Percentiles rank a stretch among this genome's conserved stretches.
Evolutionary conservation across 345 rosid species (phyloP).

Genomic region (Moringa oleifera): DNA sequence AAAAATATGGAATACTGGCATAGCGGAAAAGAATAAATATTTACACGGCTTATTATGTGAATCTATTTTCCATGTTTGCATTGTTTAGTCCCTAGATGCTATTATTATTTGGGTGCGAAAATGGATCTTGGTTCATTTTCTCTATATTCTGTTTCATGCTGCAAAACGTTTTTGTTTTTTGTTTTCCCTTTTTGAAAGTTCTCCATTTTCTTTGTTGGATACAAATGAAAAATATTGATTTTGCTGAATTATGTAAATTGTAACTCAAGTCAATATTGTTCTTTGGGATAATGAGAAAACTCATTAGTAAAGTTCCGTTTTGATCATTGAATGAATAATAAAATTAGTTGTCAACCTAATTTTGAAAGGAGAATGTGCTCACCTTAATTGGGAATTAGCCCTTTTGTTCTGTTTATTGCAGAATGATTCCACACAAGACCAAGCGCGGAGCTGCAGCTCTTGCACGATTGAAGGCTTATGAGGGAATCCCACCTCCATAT

Average conservation of each 20-base stretch:
- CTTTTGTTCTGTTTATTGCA: slow-evolving; percentile 12
- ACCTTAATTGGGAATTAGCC: not conserved
- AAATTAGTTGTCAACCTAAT: no score
- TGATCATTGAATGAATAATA: no score
- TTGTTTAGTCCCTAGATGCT: not conserved
- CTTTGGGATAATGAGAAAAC: no score
- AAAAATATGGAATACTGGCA: no score
- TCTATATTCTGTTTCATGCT: no score
- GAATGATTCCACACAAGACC: slow-evolving; percentile 89
- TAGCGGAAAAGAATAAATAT: no score
- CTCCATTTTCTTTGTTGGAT: not conserved
- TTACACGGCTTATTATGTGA: no score
- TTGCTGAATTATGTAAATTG: no score
- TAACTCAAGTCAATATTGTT: no score
- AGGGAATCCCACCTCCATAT: slow-evolving; percentile 76
- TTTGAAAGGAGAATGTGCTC: not conserved
- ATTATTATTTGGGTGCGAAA: not conserved
- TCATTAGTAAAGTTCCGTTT: no score
- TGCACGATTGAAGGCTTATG: slow-evolving; percentile 72
- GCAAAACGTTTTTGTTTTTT: no score
- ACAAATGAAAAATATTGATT: not conserved
- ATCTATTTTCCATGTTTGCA: not conserved
- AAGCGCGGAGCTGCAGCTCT: slow-evolving; percentile 85
- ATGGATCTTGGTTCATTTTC: not conserved
- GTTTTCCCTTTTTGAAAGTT: not conserved